Base-by-base conservation (phyloP, 2,329 filamentous ascomycete genomes). In the Pseudogymnoascus pannorum region DNA sequence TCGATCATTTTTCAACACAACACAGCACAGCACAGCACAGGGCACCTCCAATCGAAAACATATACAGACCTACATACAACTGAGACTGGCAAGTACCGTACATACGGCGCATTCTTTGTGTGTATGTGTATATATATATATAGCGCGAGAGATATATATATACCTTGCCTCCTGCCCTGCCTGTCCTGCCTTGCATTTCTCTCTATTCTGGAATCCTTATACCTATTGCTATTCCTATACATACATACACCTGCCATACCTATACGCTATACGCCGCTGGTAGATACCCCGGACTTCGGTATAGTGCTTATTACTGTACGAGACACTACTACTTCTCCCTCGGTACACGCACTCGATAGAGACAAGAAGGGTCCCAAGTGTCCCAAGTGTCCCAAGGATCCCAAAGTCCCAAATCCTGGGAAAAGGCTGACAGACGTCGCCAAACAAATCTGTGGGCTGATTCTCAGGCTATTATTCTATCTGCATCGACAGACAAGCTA, bases 81-180 rank as follows among this genome's bases (percentile, higher is more conserved):
- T 48, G 42, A 48, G 20, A 48, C 42, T 48, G 42, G 22, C 42
- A 16, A 20, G 42, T 48, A 26, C 42, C 38, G 18, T 42, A 44
- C 40, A 48, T 48, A 48, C n/a, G n/a, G n/a, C n/a, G n/a, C 42
- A 48, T 9, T 48, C 14, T 26, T 26, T 6, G 12, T 26, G 22
- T 38, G 16, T n/a, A n/a, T n/a, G n/a, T n/a, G n/a, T n/a, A n/a
- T n/a, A n/a, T 48, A 48, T 48, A 48, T 48, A 48, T 26, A 48
- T n/a, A 48, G 42, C 2, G 20, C 1, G 42, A 26, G 42, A 48
- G 42, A 48, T 9, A 48, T 48, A 48, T 44, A 44, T 48, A 48
- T 26, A 48, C 22, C 42, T 48, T 48, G 42, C 22, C 42, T 48
- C 22, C 14, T 40, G 14, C 42, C 42, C 40, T 44, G 40, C 40